Conservation (phyloP, 1,139 yeast genomes). For the Eremothecium gossypii region DNA sequence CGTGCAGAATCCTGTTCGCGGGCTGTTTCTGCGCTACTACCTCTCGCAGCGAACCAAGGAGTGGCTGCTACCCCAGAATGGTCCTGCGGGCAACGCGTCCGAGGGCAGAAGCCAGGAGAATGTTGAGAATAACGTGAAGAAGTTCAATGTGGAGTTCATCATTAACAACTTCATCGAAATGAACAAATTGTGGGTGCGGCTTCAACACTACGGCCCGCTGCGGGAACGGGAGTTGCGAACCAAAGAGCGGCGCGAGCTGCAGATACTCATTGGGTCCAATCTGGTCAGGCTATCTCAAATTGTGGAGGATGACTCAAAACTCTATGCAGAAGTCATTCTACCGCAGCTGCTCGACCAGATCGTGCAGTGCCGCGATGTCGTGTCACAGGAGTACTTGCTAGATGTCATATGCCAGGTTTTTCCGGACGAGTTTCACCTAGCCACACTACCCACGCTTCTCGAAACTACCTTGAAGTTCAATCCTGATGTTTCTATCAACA, state of each 20-base stretch:
- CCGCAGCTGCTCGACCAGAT: constrained; percentile 85
- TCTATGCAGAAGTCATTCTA: constrained; percentile 56
- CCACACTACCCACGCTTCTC: constrained; percentile 60
- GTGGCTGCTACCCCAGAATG: constrained; percentile 40
- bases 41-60: constrained; percentile 77
- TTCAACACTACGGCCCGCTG: constrained; percentile 93
- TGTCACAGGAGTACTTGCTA: constrained; percentile 83
- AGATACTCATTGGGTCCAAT: constrained; percentile 87
- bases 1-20: constrained; percentile 92
- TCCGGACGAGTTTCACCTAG: constrained; percentile 84
- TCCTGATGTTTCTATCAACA: constrained; percentile 60
- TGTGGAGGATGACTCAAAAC: constrained; percentile 51
- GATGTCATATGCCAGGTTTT: constrained; percentile 91
- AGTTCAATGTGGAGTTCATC: constrained; percentile 57
- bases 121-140: constrained; percentile 9
- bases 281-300: constrained; percentile 82
- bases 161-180: constrained; percentile 86
- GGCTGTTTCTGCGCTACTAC: constrained; percentile 81
- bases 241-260: constrained; percentile 78
- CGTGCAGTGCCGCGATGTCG: constrained; percentile 80
- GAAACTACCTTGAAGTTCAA: constrained; percentile 58
- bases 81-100: not conserved
- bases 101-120: constrained; percentile 5
- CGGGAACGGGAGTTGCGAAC: constrained; percentile 68
- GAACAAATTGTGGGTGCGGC: constrained; percentile 95